Base-by-base conservation (phyloP, 2,329 filamentous ascomycete genomes). In the Pseudogymnoascus sp. region DNA sequence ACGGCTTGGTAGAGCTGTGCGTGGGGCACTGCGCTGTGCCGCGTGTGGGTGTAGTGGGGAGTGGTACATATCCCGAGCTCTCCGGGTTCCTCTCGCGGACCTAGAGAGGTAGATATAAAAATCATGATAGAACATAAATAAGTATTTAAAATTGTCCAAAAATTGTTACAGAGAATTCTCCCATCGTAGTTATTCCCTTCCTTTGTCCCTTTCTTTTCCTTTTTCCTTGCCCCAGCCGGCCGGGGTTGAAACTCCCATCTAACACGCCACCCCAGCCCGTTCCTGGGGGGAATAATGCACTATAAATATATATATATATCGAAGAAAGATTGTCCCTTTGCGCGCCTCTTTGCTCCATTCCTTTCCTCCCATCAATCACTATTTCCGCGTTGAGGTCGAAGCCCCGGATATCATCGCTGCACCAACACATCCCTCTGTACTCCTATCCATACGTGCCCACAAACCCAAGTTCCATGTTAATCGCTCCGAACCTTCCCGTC, bases 1-100 rank as follows among this genome's bases (percentile, higher is more conserved):
- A 96, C 92, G 36, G 92, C 92, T 21, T 97, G 93, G 93, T 97
- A 84, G 54, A 19, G 19, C 19, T 21, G 21, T 7, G 45, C 3
- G 16, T 4, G 39, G 3, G 36, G 36, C 39, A 19, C 16, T 16
- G 37, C 11, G 34, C 10, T n/a, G 13, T 36, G 34, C 14, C 6
- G 8, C 6, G 11, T 25, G 14, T 14, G 8, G 19, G 10, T 45
- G 19, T 45, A 8, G 4, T 6, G 4, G 41, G 10, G 19, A 23
- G 19, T 11, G 19, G 16, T 45, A 14, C 19, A 23, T 45, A 45
- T 45, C 41, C 41, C 10, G 19, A 13, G 19, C 41, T 45, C 19
- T 5, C 31, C 31, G 10, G 23, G 41, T 14, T 45, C 1, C 41
- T 6, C 41, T 23, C 19, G 11, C 11, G 21, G 45, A 4, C n/a